A percentile compares a stretch with the other conserved stretches of the same genome.
phyloP scores from a whole-genome alignment of 768 basidiomycete genomes.

The Gyrodon lividus region DNA sequence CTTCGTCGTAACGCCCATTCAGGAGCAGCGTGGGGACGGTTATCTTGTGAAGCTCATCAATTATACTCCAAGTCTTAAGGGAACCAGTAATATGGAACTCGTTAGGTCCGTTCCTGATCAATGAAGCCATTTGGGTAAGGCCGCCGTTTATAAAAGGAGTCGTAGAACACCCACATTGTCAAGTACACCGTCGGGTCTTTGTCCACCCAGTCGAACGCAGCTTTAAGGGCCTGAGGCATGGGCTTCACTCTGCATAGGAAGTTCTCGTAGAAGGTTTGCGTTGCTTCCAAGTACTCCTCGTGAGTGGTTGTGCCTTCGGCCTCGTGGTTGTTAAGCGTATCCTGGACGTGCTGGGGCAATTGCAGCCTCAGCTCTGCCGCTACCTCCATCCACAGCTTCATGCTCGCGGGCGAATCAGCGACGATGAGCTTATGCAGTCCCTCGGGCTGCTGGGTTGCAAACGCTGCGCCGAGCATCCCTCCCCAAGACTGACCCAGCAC shows the following conservation, averaged over 20 bases:
- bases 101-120: conserved; percentile 39
- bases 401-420: conserved; percentile 44
- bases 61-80: conserved; percentile 36
- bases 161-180: conserved; percentile 40
- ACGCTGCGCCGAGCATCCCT: conserved; percentile 44
- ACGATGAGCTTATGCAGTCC: conserved; percentile 49
- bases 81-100: conserved; percentile 35
- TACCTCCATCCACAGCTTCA: conserved; percentile 41
- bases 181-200: conserved; percentile 48
- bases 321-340: conserved; percentile 45
- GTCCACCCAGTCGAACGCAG: conserved; percentile 33
- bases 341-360: conserved; percentile 42
- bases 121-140: not conserved
- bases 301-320: conserved; percentile 40
- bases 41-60: conserved; percentile 34
- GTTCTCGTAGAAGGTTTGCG: conserved; percentile 39
- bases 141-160: not conserved
- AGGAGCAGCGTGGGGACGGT: conserved; percentile 32
- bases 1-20: conserved; percentile 39
- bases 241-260: conserved; percentile 47
- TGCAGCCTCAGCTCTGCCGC: conserved; percentile 28
- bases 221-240: conserved; percentile 39
- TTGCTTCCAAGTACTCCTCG: conserved; percentile 45
- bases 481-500: conserved; percentile 44
- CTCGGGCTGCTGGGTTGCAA: conserved; percentile 37